phyloP scores from a whole-genome alignment of 2,329 filamentous ascomycete genomes.

The Ceratocystis cubensis region DNA sequence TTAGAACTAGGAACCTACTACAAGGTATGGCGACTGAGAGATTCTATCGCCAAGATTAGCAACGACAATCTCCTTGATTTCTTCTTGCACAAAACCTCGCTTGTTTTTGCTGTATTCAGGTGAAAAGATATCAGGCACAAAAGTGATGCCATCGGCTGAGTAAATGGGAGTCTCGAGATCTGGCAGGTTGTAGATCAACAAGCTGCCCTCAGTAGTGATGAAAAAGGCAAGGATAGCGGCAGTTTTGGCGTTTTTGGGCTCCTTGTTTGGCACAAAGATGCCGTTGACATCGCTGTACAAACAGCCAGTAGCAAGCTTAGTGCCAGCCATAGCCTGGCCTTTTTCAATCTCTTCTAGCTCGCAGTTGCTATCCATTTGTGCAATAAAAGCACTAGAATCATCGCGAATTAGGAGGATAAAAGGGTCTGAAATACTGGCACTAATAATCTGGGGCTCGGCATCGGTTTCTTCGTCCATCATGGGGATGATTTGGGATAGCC shows the following conservation, averaged over 20 bases:
- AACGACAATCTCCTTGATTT: conserved; percentile 65
- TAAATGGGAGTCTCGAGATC: conserved; percentile 61
- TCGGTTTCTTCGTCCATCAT: conserved; percentile 86
- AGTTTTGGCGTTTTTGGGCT: conserved; percentile 29
- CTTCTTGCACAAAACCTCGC: conserved; percentile 59
- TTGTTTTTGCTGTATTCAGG: conserved; percentile 54
- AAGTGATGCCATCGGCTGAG: conserved; percentile 61
- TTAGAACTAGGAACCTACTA: conserved; percentile 43
- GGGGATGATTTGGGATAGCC: conserved; percentile 78
- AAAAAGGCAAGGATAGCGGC: conserved; percentile 58
- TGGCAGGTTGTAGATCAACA: conserved; percentile 67
- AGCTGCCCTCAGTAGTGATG: conserved; percentile 58
- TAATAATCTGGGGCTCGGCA: conserved; percentile 63
- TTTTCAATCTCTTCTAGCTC: conserved; percentile 75
- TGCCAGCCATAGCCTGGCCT: conserved; percentile 44
- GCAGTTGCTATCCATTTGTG: conserved; percentile 61
- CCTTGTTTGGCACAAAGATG: conserved; percentile 40
- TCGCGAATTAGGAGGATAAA: conserved; percentile 75
- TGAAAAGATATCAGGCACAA: conserved; percentile 64
- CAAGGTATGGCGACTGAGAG: conserved; percentile 60
- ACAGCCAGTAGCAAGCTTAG: conserved; percentile 72
- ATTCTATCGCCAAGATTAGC: conserved; percentile 71
- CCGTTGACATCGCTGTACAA: conserved; percentile 59
- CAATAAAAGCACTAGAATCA: conserved; percentile 66
- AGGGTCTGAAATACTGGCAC: conserved; percentile 74